phyloP scores from a whole-genome alignment of 2,329 filamentous ascomycete species.

The Penicillium brevicompactum region DNA sequence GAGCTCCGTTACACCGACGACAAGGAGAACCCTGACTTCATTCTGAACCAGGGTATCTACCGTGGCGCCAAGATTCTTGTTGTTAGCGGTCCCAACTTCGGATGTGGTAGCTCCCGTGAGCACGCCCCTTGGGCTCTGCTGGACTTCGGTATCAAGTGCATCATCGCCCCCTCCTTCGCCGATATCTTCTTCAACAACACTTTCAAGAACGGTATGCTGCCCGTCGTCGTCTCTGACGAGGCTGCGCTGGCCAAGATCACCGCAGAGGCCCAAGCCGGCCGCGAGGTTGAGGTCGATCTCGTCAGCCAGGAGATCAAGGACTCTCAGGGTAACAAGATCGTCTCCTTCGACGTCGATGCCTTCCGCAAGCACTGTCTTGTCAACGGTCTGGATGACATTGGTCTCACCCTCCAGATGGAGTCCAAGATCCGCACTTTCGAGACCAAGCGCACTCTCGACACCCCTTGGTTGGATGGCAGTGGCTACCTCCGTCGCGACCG shows the following conservation, averaged over 20 bases:
- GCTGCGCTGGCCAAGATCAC: slow-evolving; percentile 69
- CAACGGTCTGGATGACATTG: slow-evolving; percentile 94
- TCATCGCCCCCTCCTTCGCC: slow-evolving; percentile 84
- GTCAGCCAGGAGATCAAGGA: slow-evolving; percentile 81
- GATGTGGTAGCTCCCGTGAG: slow-evolving; percentile 88
- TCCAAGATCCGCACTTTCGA: slow-evolving; percentile 87
- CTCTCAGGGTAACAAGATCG: slow-evolving; percentile 71
- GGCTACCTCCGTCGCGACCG: slow-evolving; percentile 69
- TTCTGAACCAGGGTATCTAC: slow-evolving; percentile 90
- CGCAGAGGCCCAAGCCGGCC: slow-evolving; percentile 74
- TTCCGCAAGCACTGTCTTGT: slow-evolving; percentile 93
- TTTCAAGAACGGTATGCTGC: slow-evolving; percentile 99
- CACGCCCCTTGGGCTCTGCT: slow-evolving; percentile 96
- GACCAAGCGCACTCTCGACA: slow-evolving; percentile 71
- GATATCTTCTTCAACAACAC: slow-evolving; percentile 99
- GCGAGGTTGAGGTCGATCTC: slow-evolving; percentile 87
- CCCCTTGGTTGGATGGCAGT: slow-evolving; percentile 87
- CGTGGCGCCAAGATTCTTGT: slow-evolving; percentile 84
- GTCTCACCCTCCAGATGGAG: slow-evolving; percentile 87
- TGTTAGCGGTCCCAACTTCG: slow-evolving; percentile 90
- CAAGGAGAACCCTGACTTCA: slow-evolving; percentile 74
- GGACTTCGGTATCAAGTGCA: slow-evolving; percentile 92
- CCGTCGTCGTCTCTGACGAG: slow-evolving; percentile 72
- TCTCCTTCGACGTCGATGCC: slow-evolving; percentile 82
- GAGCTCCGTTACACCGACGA: slow-evolving; percentile 78